These are phyloP conservation scores for Yamadazyma kanchanaburiensis DNA, from an alignment of 1,139 yeast species.

Conservation along the genomic window DNA sequence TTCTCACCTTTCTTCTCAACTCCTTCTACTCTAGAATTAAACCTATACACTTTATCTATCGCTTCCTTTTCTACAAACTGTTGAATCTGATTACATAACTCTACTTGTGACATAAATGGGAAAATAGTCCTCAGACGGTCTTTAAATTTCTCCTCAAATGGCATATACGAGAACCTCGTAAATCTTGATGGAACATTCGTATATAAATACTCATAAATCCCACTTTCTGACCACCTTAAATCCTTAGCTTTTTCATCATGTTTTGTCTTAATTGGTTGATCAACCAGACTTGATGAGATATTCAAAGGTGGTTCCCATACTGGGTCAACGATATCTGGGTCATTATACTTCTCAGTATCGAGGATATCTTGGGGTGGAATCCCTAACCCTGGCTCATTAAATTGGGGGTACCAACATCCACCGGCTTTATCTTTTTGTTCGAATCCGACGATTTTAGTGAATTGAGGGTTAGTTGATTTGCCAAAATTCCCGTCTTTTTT, in stretches of 20 bases:
- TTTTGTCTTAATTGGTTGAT: constrained; percentile 15
- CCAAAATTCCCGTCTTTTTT: constrained; percentile 7
- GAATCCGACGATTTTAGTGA: constrained; percentile 28
- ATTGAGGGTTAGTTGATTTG: constrained; percentile 13
- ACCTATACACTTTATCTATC: constrained; percentile 31
- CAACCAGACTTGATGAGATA: constrained; percentile 12
- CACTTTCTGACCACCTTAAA: constrained; percentile 39
- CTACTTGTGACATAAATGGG: constrained; percentile 41
- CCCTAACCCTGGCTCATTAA: constrained; percentile 20
- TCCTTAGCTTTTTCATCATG: constrained; percentile 13
- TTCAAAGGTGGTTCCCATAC: constrained; percentile 15
- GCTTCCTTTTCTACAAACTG: constrained; percentile 26
- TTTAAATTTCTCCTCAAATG: constrained; percentile 23
- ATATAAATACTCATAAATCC: constrained; percentile 40
- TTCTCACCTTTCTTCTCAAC: constrained; percentile 27
- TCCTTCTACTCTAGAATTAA: constrained; percentile 36
- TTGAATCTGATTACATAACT: constrained; percentile 28
- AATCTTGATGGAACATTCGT: constrained; percentile 46
- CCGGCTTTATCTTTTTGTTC: constrained; percentile 32
- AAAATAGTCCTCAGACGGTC: constrained; percentile 24
- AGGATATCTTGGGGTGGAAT: constrained; percentile 28
- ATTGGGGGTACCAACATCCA: constrained; percentile 32
- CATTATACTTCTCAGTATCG: constrained; percentile 23
- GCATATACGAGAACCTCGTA: constrained; percentile 40
- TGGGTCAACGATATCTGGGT: constrained; percentile 26